Percentiles rank a stretch among this genome's conserved stretches.
phyloP scores from a whole-genome alignment of 805 yeast genomes.

The Clavispora vitiphila region DNA sequence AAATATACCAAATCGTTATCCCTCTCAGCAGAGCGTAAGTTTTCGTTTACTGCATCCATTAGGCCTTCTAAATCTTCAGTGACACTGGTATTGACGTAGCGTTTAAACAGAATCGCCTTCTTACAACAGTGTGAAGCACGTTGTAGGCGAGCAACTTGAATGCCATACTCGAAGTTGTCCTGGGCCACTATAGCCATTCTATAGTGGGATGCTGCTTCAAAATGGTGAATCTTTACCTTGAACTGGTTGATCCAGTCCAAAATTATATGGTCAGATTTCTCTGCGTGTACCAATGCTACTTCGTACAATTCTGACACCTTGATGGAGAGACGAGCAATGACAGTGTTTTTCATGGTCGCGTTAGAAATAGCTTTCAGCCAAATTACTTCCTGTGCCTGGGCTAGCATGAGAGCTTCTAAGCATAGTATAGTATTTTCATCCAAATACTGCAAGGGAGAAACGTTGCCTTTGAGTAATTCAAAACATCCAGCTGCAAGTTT shows the following conservation, averaged over 20 bases:
- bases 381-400: slow-evolving; percentile 83
- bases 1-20: slow-evolving; percentile 81
- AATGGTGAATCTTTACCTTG: slow-evolving; percentile 57
- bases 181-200: slow-evolving; percentile 52
- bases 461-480: neutral
- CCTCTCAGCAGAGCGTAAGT: slow-evolving; percentile 53
- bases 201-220: slow-evolving; percentile 65
- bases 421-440: slow-evolving; percentile 46
- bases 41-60: slow-evolving; percentile 36
- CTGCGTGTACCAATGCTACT: slow-evolving; percentile 33
- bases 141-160: slow-evolving; percentile 57
- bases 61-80: slow-evolving; percentile 52
- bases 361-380: slow-evolving; percentile 66
- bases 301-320: slow-evolving; percentile 58
- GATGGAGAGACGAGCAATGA: slow-evolving; percentile 58
- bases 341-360: slow-evolving; percentile 48
- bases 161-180: slow-evolving; percentile 56
- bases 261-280: slow-evolving; percentile 43
- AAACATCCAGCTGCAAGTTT: slow-evolving; percentile 73
- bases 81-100: slow-evolving; percentile 40
- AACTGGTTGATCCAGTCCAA: slow-evolving; percentile 65
- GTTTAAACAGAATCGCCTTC: slow-evolving; percentile 35
- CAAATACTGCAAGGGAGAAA: slow-evolving; percentile 37
- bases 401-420: slow-evolving; percentile 53
- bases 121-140: slow-evolving; percentile 36